Percentiles rank a stretch among this genome's conserved stretches.
These are phyloP conservation scores for Trametes maxima DNA, from an alignment of 768 basidiomycete genomes.

Conservation along the genomic window DNA sequence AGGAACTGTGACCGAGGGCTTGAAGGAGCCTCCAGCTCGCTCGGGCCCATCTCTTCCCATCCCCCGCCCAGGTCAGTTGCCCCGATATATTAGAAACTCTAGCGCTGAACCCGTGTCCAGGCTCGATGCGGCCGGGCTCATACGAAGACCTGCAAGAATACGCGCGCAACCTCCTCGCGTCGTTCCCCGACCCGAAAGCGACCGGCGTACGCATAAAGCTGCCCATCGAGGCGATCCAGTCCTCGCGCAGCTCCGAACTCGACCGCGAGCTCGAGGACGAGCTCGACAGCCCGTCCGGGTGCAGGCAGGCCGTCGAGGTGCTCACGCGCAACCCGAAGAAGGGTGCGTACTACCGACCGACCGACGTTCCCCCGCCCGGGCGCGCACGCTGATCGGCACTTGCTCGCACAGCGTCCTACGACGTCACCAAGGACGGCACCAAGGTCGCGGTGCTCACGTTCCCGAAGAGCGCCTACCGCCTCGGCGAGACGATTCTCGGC, in stretches of 20 bases:
- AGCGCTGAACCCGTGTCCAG: neutral
- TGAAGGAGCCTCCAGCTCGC: conserved; percentile 2
- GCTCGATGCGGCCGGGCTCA: conserved; percentile 29
- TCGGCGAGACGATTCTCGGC: conserved; percentile 91
- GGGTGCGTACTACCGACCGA: conserved; percentile 56
- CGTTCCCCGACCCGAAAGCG: conserved; percentile 38
- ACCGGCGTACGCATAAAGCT: conserved; percentile 23
- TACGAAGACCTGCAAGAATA: conserved; percentile 55
- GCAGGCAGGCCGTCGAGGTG: conserved; percentile 88
- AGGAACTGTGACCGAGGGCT: conserved; percentile 17
- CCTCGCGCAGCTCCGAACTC: conserved; percentile 28
- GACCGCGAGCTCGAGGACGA: conserved; percentile 42
- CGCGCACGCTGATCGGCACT: neutral
- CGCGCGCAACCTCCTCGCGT: conserved; percentile 51
- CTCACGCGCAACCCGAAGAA: conserved; percentile 89
- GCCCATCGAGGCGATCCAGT: conserved; percentile 21
- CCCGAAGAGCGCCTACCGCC: conserved; percentile 85
- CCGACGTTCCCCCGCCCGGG: neutral
- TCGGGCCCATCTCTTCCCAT: neutral
- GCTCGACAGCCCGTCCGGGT: conserved; percentile 47
- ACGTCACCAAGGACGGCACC: conserved; percentile 91
- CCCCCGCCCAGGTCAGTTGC: conserved; percentile 12
- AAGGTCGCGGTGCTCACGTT: conserved; percentile 91
- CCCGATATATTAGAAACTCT: neutral
- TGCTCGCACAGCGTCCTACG: conserved; percentile 73